These are phyloP conservation scores for Echium plantagineum DNA, from an alignment of 257 asterid genomes.

Conservation along the genomic window DNA sequence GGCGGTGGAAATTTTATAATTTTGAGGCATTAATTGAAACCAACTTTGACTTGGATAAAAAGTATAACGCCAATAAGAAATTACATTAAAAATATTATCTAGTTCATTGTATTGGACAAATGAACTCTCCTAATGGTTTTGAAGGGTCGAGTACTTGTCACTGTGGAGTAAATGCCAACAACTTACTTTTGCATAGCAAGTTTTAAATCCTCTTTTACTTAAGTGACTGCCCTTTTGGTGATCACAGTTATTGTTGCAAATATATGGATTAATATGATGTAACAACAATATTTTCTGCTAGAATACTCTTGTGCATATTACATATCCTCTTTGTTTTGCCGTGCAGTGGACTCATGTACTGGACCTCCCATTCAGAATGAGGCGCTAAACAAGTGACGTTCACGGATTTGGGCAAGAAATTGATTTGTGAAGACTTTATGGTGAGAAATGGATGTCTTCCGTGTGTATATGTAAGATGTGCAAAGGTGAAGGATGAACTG, in stretches of 20 bases:
- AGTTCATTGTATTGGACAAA: too few species aligned
- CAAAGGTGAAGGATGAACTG: neutral
- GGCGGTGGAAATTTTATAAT: neutral
- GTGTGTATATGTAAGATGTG: neutral
- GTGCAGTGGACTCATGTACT: slow-evolving; percentile 53
- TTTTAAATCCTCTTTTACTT: too few species aligned
- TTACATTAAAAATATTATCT: too few species aligned
- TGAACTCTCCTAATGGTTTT: too few species aligned
- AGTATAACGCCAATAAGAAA: neutral
- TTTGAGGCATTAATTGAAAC: neutral
- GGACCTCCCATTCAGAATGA: slow-evolving; percentile 46
- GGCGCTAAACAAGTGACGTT: neutral
- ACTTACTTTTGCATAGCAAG: too few species aligned
- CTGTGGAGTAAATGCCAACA: too few species aligned
- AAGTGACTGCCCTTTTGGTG: too few species aligned
- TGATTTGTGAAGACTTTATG: neutral
- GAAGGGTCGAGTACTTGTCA: too few species aligned
- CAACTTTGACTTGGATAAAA: neutral
- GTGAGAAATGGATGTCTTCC: neutral
- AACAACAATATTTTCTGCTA: neutral
- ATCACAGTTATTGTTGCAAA: too few species aligned
- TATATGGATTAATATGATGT: too few species aligned
- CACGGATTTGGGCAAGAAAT: too few species aligned
- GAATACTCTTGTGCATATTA: neutral
- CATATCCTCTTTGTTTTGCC: slow-evolving; percentile 1